These are phyloP conservation scores for Microcyclosporella mali DNA, from an alignment of 2,329 filamentous ascomycete genomes.

Conservation along the genomic window DNA sequence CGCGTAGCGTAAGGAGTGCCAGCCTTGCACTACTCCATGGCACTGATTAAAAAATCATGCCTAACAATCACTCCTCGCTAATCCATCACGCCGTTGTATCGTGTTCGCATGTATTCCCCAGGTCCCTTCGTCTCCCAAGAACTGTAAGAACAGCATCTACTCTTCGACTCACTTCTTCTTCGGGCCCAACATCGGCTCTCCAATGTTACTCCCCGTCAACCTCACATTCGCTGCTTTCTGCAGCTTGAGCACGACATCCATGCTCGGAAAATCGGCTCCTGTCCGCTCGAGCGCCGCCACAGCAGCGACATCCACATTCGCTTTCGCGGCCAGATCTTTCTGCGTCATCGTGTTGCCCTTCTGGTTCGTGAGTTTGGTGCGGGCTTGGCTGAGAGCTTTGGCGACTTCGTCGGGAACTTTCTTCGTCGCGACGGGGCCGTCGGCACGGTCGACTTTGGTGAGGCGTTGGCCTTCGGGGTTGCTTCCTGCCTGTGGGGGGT, in stretches of 20 bases:
- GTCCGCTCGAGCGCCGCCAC: conserved; percentile 81
- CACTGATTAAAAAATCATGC: too few species aligned
- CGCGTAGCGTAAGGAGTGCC: too few species aligned
- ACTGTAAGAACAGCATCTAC: too few species aligned
- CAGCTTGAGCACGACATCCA: conserved; percentile 84
- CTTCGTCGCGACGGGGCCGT: conserved; percentile 97
- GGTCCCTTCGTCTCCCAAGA: not conserved
- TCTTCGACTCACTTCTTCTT: conserved; percentile 55
- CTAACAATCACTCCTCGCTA: too few species aligned
- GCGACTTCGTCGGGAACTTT: conserved; percentile 76
- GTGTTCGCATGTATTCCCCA: too few species aligned
- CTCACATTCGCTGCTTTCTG: conserved; percentile 49
- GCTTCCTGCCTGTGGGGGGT: conserved; percentile 23
- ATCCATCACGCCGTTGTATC: not conserved
- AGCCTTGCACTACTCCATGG: too few species aligned
- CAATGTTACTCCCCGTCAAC: conserved; percentile 51
- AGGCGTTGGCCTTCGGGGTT: conserved; percentile 78
- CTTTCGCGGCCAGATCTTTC: conserved; percentile 77
- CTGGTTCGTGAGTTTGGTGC: conserved; percentile 77
- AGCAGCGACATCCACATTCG: conserved; percentile 75
- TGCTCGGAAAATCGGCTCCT: conserved; percentile 69
- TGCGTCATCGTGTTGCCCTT: conserved; percentile 70
- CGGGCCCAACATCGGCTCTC: conserved; percentile 68
- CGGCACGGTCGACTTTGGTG: conserved; percentile 93
- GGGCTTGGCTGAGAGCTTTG: conserved; percentile 72